Conservation (phyloP, 495 filamentous ascomycete genomes). For the Hyaloscypha hepaticicola region DNA sequence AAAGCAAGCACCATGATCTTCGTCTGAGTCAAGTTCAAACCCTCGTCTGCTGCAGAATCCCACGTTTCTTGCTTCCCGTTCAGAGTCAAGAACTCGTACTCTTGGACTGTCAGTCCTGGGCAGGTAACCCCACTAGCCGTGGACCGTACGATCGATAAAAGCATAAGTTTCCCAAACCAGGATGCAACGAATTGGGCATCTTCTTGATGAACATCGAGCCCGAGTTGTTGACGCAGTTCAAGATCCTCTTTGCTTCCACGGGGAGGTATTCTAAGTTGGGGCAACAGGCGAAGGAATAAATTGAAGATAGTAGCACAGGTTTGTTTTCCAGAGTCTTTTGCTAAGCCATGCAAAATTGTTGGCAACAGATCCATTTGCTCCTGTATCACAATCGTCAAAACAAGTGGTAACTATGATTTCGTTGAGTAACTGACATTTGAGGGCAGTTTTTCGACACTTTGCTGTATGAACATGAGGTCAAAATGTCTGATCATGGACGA, state of each 20-base stretch:
- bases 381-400: constrained; percentile 22
- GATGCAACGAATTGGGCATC: constrained; percentile 73
- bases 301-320: constrained; percentile 81
- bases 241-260: constrained; percentile 77
- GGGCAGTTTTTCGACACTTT: constrained; percentile 72
- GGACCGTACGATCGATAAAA: constrained; percentile 55
- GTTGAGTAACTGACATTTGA: constrained; percentile 34
- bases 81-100: constrained; percentile 72
- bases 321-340: constrained; percentile 57
- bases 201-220: constrained; percentile 55
- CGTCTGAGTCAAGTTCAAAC: constrained; percentile 62
- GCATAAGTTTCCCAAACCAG: constrained; percentile 78
- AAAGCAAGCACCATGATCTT: constrained; percentile 70
- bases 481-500: constrained; percentile 80
- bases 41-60: constrained; percentile 56
- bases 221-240: constrained; percentile 61
- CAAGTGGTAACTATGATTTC: background rate
- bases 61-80: constrained; percentile 67
- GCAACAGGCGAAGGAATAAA: constrained; percentile 72
- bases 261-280: constrained; percentile 66
- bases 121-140: constrained; percentile 39
- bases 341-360: constrained; percentile 68
- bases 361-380: constrained; percentile 71
- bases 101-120: constrained; percentile 67
- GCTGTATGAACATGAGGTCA: constrained; percentile 85